Conservation (phyloP, 139 green algal species). For the Desmodesmus armatus region DNA sequence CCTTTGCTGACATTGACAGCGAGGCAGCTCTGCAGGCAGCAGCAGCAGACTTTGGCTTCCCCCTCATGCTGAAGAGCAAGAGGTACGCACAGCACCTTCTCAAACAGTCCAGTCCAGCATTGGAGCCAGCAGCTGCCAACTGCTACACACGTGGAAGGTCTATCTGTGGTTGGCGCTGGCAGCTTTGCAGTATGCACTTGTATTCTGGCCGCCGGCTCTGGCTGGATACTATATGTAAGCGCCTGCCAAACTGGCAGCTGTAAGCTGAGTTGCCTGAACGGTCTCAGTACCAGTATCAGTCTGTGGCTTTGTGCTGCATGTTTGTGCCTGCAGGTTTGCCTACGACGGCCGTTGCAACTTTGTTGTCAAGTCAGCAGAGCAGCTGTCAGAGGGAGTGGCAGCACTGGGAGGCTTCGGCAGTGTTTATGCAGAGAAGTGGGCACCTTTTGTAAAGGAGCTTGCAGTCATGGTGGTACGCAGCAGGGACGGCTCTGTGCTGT, state of each 20-base stretch:
- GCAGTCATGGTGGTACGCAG: slow-evolving; percentile 75
- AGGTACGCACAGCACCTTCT: slow-evolving; percentile 68
- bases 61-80: slow-evolving; percentile 97
- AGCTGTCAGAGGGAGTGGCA: slow-evolving; percentile 72
- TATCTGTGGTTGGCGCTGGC: too few relatives aligned
- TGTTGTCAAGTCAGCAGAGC: slow-evolving; percentile 68
- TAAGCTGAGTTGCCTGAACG: too few relatives aligned
- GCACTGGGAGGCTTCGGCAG: slow-evolving; percentile 81
- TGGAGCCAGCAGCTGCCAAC: too few relatives aligned
- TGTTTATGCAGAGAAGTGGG: slow-evolving; percentile 96
- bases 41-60: slow-evolving; percentile 82
- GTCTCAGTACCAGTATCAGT: too few relatives aligned
- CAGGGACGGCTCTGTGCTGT: slow-evolving; percentile 61
- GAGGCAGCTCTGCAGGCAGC: slow-evolving; percentile 56
- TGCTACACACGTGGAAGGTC: too few relatives aligned
- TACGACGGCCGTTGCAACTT: slow-evolving; percentile 97
- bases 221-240: too few relatives aligned
- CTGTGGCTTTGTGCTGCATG: neutral
- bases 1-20: slow-evolving; percentile 67
- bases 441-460: slow-evolving; percentile 89
- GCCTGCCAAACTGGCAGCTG: too few relatives aligned
- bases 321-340: slow-evolving; percentile 73
- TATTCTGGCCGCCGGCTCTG: too few relatives aligned
- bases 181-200: too few relatives aligned
- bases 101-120: too few relatives aligned